A percentile compares a stretch with the other conserved stretches of the same genome.
Evolutionary conservation across 2,329 filamentous ascomycete genomes (phyloP).

Genomic region (Chaetoscypha palmicola): DNA sequence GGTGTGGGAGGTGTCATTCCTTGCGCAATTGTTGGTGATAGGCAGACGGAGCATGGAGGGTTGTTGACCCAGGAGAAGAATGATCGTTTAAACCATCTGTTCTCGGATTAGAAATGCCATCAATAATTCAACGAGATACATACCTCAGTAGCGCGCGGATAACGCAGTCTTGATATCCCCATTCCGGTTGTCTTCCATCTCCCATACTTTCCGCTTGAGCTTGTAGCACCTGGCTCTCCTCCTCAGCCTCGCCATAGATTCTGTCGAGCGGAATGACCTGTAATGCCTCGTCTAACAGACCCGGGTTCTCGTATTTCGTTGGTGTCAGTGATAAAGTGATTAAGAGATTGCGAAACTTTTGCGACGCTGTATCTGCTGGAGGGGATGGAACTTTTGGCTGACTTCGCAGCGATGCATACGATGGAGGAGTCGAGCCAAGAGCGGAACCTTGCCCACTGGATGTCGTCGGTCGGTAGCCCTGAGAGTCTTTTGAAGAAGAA

Average conservation of each 20-base stretch:
- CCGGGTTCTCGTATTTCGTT: conserved; percentile 92
- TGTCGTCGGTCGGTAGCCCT: conserved; percentile 39
- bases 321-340: conserved; percentile 82
- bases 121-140: conserved; percentile 27
- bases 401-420: conserved; percentile 55
- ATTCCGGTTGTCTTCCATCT: conserved; percentile 71
- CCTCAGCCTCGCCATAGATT: conserved; percentile 89
- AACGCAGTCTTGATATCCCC: conserved; percentile 97
- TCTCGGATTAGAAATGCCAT: conserved; percentile 14
- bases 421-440: conserved; percentile 42
- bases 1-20: conserved; percentile 80
- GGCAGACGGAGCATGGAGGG: conserved; percentile 74
- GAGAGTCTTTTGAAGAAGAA: conserved; percentile 21
- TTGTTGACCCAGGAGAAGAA: conserved; percentile 99
- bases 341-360: conserved; percentile 75
- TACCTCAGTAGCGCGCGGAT: conserved; percentile 79
- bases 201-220: conserved; percentile 86
- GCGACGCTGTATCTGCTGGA: conserved; percentile 62
- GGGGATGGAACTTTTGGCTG: conserved; percentile 67
- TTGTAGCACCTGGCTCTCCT: conserved; percentile 80
- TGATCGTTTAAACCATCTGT: conserved; percentile 86
- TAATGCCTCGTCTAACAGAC: conserved; percentile 85
- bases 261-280: conserved; percentile 80
- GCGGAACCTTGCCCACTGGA: conserved; percentile 34
- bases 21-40: conserved; percentile 72